These are phyloP conservation scores for Fusarium pilosicola DNA, from an alignment of 2,329 filamentous ascomycete species.

Conservation along the genomic window DNA sequence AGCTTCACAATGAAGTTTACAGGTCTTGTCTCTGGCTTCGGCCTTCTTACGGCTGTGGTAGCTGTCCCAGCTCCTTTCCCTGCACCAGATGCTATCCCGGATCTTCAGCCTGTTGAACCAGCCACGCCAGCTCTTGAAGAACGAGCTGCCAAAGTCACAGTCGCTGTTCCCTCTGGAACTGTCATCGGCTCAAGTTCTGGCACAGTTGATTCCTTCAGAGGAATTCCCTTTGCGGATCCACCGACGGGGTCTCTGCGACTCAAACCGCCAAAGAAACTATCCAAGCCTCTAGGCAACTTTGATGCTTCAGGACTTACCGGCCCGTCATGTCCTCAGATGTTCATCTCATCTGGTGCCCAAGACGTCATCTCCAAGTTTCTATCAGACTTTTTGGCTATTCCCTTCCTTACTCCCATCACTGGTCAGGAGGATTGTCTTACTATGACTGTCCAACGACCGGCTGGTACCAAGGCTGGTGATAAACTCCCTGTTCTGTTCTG, in stretches of 20 bases:
- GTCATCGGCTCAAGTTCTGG: slow-evolving; percentile 59
- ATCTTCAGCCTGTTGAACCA: slow-evolving; percentile 1
- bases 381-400: slow-evolving; percentile 62
- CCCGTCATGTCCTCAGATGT: slow-evolving; percentile 77
- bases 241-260: slow-evolving; percentile 74
- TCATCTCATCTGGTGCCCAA: slow-evolving; percentile 60
- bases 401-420: slow-evolving; percentile 65
- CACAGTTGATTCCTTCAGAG: slow-evolving; percentile 74
- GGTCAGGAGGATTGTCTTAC: slow-evolving; percentile 73
- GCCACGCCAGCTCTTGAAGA: slow-evolving; percentile 50
- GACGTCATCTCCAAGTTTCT: slow-evolving; percentile 57
- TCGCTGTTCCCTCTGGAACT: slow-evolving; percentile 66
- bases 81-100: slow-evolving; percentile 15
- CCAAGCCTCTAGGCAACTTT: slow-evolving; percentile 66
- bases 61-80: slow-evolving; percentile 35
- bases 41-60: slow-evolving; percentile 27
- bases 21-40: slow-evolving; percentile 21
- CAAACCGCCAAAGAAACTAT: slow-evolving; percentile 71
- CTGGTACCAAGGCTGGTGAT: slow-evolving; percentile 61
- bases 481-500: slow-evolving; percentile 75
- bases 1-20: slow-evolving; percentile 32
- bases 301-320: slow-evolving; percentile 65
- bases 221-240: slow-evolving; percentile 79
- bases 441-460: slow-evolving; percentile 68
- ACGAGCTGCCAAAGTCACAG: slow-evolving; percentile 59